Conservation (phyloP, 2,329 filamentous ascomycete genomes). For the Bimuria novae-zelandiae region DNA sequence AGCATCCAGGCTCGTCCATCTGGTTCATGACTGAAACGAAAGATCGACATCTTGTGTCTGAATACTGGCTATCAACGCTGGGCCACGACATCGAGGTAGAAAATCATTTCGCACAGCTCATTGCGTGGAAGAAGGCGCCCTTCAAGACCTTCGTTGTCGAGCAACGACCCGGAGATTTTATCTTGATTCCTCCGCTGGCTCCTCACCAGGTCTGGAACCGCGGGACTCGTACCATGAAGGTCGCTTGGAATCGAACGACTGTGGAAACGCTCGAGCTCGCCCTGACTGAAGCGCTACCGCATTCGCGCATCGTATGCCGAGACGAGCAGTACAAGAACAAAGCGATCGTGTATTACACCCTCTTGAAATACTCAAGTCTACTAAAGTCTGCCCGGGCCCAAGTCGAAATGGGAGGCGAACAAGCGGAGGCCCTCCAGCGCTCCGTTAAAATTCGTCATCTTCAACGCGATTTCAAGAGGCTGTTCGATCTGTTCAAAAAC, state of each 20-base stretch:
- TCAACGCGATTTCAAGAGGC: slow-evolving; percentile 78
- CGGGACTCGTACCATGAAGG: slow-evolving; percentile 93
- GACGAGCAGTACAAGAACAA: slow-evolving; percentile 99
- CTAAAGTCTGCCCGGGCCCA: slow-evolving; percentile 63
- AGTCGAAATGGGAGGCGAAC: slow-evolving; percentile 51
- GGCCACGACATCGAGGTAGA: slow-evolving; percentile 98
- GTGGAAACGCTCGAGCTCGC: slow-evolving; percentile 88
- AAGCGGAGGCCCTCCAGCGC: slow-evolving; percentile 45
- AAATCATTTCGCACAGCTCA: slow-evolving; percentile 93
- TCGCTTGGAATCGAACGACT: slow-evolving; percentile 96
- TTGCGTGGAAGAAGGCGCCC: slow-evolving; percentile 92
- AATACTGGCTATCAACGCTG: slow-evolving; percentile 90
- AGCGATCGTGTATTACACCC: slow-evolving; percentile 86
- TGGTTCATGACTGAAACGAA: slow-evolving; percentile 99
- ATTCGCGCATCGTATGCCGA: slow-evolving; percentile 86
- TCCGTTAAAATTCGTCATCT: slow-evolving; percentile 67
- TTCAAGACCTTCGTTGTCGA: slow-evolving; percentile 94
- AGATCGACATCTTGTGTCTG: slow-evolving; percentile 85
- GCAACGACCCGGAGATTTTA: slow-evolving; percentile 87
- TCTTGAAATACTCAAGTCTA: slow-evolving; percentile 73
- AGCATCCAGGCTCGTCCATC: slow-evolving; percentile 82
- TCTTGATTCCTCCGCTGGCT: slow-evolving; percentile 88
- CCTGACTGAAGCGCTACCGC: slow-evolving; percentile 82
- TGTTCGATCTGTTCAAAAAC: slow-evolving; percentile 78
- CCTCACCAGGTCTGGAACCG: slow-evolving; percentile 99